Evolutionary conservation across 495 filamentous ascomycete genomes (phyloP).

Genomic region (Terfezia boudieri): DNA sequence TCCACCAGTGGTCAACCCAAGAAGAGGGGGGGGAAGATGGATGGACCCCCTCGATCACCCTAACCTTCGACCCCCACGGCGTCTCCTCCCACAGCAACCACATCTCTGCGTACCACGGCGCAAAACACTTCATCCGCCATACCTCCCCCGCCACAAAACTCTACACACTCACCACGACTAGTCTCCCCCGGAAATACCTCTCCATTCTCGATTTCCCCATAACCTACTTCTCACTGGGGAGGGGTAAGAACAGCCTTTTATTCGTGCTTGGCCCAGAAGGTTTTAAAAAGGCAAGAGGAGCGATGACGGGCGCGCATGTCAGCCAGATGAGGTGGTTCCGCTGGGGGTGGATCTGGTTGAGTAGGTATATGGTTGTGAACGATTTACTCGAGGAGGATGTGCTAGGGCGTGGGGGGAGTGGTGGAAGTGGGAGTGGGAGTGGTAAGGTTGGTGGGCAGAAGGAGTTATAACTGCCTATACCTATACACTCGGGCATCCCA

Average conservation of each 20-base stretch:
- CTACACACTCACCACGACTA: conserved; percentile 61
- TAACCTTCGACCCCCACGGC: conserved; percentile 70
- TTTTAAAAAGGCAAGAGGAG: conserved; percentile 47
- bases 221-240: conserved; percentile 27
- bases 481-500: too few species aligned
- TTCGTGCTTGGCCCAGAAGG: conserved; percentile 42
- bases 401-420: too few species aligned
- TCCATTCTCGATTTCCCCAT: conserved; percentile 48
- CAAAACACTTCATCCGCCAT: conserved; percentile 40
- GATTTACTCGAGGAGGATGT: conserved; percentile 28
- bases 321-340: conserved; percentile 99
- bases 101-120: conserved; percentile 63
- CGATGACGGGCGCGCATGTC: conserved; percentile 70
- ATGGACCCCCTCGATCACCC: conserved; percentile 44
- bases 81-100: conserved; percentile 83
- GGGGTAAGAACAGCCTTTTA: conserved; percentile 28
- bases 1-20: too few species aligned
- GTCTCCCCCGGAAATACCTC: conserved; percentile 55
- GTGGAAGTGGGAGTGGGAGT: too few species aligned
- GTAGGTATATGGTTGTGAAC: conserved; percentile 90
- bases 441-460: too few species aligned
- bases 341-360: conserved; percentile 81
- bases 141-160: conserved; percentile 29
- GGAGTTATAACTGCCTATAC: too few species aligned
- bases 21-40: background rate